Base-by-base conservation (phyloP, 2,329 filamentous ascomycete species). In the Trichoderma polysporum region DNA sequence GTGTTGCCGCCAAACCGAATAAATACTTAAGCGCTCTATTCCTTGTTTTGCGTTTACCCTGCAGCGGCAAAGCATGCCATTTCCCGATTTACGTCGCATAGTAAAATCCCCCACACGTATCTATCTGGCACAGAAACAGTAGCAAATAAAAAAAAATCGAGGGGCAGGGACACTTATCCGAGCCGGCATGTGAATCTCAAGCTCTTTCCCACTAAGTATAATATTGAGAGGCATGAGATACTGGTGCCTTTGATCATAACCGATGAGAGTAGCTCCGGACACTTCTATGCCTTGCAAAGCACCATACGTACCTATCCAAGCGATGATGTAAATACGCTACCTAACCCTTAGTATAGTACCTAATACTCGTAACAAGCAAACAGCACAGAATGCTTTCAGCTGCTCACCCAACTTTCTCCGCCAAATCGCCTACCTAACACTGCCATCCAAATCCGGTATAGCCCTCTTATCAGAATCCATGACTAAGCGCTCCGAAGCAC, bases 401-500 rank as follows among this genome's bases (percentile, higher is more conserved):
- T n/a, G 15, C 29, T 35, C 33, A 22, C 31, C 31, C 52, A 54
- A 22, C 49, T 27, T 31, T 27, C 49, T 52, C 49, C 49, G 25
- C 49, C 25, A 12, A 22, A 35, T 35, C 29, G 35, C n/a, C n/a
- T n/a, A n/a, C n/a, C n/a, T n/a, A n/a, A 35, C 8, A 41, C 17
- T 10, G 27, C 37, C 19, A 15, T 49, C 41, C 33, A 19, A 49
- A 35, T 35, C 15, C 31, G 57, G 57, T n/a, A 50, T 60, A 27
- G 57, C 17, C 39, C 31, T 15, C 19, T 33, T 49, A 27, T 25
- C 7, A 0, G 0, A 13, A 35, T 6, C 19, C n/a, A 19, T 60
- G 57, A 60, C 57, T 60, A 60, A 60, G 57, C 41, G 19, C 13
- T n/a, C 25, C 17, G 27, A 53, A 50, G 57, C 45, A 50, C 41